Conservation (phyloP, 2,329 filamentous ascomycete species). For the Aspergillus amoenus region DNA sequence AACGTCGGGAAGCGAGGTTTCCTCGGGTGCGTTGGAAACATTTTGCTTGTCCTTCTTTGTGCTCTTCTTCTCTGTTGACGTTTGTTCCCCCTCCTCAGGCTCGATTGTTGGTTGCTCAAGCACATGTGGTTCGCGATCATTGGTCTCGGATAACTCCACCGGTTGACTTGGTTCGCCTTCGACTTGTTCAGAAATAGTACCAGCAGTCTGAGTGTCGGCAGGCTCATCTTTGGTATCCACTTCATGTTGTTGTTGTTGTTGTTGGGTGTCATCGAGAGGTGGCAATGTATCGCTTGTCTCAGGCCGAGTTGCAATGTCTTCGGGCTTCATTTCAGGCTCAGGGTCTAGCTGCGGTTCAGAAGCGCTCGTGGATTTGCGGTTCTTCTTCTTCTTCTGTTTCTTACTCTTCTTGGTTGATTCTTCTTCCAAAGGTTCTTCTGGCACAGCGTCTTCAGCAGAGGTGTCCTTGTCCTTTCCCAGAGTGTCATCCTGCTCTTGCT, state of each 20-base stretch:
- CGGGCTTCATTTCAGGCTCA: constrained; percentile 8
- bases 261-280: constrained; percentile 4
- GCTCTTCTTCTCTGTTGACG: constrained; percentile 19
- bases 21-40: constrained; percentile 2
- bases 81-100: constrained; percentile 13
- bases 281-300: constrained; percentile 21
- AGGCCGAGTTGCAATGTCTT: constrained; percentile 3
- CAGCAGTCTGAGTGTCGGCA: constrained; percentile 2
- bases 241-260: constrained; percentile 1
- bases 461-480: background rate
- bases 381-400: constrained; percentile 21
- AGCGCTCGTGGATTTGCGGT: constrained; percentile 14
- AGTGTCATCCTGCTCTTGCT: background rate
- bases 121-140: constrained; percentile 22
- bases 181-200: constrained; percentile 1
- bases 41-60: constrained; percentile 18
- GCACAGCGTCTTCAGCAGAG: background rate
- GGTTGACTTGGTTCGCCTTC: constrained; percentile 8
- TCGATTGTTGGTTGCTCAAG: constrained; percentile 13
- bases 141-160: constrained; percentile 21
- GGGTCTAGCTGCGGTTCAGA: constrained; percentile 16
- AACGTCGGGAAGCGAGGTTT: constrained; percentile 1
- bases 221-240: constrained; percentile 6
- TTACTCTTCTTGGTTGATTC: constrained; percentile 18
- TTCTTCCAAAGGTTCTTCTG: constrained; percentile 16